Evolutionary conservation across 306 rosid genomes (phyloP).

Genomic region (Macrotyloma uniflorum): DNA sequence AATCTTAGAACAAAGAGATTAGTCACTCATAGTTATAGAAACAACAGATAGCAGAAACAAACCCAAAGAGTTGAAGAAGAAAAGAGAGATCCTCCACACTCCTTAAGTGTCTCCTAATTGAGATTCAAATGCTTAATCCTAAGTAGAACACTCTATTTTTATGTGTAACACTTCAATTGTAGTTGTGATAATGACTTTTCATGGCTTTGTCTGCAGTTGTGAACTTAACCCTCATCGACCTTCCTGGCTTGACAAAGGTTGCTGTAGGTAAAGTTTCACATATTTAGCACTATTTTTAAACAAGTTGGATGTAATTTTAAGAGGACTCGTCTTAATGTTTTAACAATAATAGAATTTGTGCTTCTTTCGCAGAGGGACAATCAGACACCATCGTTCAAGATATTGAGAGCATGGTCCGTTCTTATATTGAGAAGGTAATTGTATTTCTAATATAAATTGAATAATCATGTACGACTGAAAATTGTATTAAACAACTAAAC

Average conservation of each 20-base stretch:
- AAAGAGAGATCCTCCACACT: no score
- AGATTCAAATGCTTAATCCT: no score
- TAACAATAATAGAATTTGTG: conserved; percentile 32
- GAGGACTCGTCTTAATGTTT: background rate
- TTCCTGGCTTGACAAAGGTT: conserved; percentile 91
- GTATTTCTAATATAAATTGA: background rate
- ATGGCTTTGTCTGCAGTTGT: conserved; percentile 65
- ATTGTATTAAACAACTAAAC: background rate
- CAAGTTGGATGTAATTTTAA: background rate
- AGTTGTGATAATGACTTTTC: conserved; percentile 22
- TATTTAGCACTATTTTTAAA: background rate
- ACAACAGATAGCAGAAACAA: no score
- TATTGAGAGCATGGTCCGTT: conserved; percentile 86
- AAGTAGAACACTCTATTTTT: background rate
- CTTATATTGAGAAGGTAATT: conserved; percentile 81
- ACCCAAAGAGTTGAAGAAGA: no score
- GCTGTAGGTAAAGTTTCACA: conserved; percentile 68
- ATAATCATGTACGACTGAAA: background rate
- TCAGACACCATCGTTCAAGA: conserved; percentile 75
- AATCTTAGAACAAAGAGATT: no score
- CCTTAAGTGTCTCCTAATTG: no score
- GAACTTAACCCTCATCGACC: conserved; percentile 81
- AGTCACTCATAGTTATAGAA: no score
- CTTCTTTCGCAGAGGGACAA: conserved; percentile 76
- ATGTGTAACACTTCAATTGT: background rate